Percentiles rank a stretch among this genome's conserved stretches.
Evolutionary conservation across 495 filamentous ascomycete genomes (phyloP).

Genomic region (Penicillium parvum): DNA sequence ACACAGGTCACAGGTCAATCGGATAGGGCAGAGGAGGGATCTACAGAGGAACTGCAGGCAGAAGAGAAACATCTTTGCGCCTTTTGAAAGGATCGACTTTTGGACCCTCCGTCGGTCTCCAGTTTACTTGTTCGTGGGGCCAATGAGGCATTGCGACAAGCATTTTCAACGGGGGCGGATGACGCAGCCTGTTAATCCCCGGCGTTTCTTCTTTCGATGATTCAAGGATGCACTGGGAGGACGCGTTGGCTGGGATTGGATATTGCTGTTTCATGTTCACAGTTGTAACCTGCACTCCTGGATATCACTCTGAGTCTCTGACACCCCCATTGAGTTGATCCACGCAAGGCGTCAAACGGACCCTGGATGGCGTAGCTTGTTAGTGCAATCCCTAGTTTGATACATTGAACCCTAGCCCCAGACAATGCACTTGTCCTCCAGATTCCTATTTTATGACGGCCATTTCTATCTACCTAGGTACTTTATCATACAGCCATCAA

Average conservation of each 20-base stretch:
- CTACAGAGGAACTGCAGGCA: background rate
- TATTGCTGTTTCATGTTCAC: too few relatives aligned
- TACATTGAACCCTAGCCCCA: background rate
- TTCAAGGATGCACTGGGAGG: background rate
- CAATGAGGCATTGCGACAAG: slow-evolving; percentile 3
- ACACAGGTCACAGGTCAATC: background rate
- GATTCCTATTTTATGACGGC: too few relatives aligned
- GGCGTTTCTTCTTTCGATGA: too few relatives aligned
- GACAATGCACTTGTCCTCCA: too few relatives aligned
- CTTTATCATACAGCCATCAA: too few relatives aligned
- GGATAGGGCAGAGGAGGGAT: too few relatives aligned
- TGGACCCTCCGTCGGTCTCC: too few relatives aligned
- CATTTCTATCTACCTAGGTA: too few relatives aligned
- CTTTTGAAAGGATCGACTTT: background rate
- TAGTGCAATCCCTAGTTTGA: background rate
- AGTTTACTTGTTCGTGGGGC: too few relatives aligned
- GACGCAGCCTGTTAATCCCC: background rate
- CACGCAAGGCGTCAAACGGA: background rate
- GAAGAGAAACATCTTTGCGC: background rate
- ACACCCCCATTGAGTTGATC: too few relatives aligned
- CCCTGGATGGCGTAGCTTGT: background rate
- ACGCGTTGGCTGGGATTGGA: background rate
- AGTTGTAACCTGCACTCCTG: too few relatives aligned
- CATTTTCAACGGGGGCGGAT: slow-evolving; percentile 2
- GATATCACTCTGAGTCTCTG: too few relatives aligned